Conservation (phyloP, 1,284 basidiomycete genomes). For the Meripilus lineatus region DNA sequence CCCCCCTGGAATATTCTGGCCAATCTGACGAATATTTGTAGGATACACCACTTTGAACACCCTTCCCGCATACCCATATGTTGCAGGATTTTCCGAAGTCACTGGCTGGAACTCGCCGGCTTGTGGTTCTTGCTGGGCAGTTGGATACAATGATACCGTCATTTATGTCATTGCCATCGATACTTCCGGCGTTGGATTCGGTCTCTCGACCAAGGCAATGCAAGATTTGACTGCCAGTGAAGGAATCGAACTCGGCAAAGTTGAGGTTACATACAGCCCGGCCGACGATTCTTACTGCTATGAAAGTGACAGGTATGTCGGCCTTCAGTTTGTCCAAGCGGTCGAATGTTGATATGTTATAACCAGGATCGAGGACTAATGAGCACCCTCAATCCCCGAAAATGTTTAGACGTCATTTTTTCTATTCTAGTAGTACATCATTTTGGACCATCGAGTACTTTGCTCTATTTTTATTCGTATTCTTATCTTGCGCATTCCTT, state of each 20-base stretch:
- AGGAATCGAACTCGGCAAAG: background rate
- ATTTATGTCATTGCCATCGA: background rate
- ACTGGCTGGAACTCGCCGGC: background rate
- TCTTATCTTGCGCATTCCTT: no score
- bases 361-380: no score
- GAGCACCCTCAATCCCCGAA: no score
- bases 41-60: background rate
- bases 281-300: background rate
- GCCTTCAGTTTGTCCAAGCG: no score
- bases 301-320: no score
- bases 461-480: no score
- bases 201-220: constrained; percentile 1
- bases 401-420: no score
- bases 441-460: no score
- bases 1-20: no score
- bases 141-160: background rate
- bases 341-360: no score
- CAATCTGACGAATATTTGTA: background rate
- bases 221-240: background rate
- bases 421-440: no score
- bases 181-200: background rate
- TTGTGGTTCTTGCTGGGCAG: constrained; percentile 1
- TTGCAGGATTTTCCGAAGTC: constrained; percentile 2
- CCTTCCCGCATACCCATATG: background rate
- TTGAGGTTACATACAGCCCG: background rate